These are phyloP conservation scores for Magnolia officinalis DNA, from an alignment of 164 flowering plant species.

Conservation along the genomic window DNA sequence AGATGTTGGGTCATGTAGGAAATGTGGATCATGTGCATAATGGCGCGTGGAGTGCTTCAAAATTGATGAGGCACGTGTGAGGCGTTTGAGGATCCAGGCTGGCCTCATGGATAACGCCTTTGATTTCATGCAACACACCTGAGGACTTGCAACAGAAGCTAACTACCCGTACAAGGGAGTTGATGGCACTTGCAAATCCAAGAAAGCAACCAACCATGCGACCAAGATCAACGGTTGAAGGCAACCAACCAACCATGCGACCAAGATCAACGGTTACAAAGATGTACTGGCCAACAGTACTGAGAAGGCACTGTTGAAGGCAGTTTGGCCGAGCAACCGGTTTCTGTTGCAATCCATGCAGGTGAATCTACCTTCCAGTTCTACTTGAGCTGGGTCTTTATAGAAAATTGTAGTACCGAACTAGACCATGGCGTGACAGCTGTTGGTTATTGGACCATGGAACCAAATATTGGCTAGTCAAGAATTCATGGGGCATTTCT, in stretches of 20 bases:
- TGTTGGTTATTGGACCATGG: constrained; percentile 5
- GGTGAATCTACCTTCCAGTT: constrained; percentile 8
- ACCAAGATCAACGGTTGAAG: constrained; percentile 1
- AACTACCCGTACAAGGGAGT: constrained; percentile 5
- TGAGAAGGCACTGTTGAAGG: constrained; percentile 4
- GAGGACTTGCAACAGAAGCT: not conserved
- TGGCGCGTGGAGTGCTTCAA: no score
- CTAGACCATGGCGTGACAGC: constrained; percentile 8
- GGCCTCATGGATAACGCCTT: constrained; percentile 7
- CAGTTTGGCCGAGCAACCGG: constrained; percentile 5
- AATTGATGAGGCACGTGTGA: no score
- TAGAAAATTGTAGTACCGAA: constrained; percentile 6
- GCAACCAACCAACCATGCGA: constrained; percentile 1
- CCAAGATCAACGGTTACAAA: not conserved
- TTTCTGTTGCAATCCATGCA: constrained; percentile 10
- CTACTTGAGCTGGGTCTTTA: constrained; percentile 3
- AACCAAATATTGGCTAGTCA: constrained; percentile 10
- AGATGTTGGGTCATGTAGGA: no score
- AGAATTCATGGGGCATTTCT: constrained; percentile 8
- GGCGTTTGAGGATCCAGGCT: not conserved
- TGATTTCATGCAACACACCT: not conserved
- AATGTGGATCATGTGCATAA: no score
- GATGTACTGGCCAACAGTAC: not conserved
- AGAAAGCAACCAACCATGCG: constrained; percentile 1
- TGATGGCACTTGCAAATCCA: not conserved